Conservation (phyloP, 2,329 filamentous ascomycete species). For the Aspergillus fumigatiaffinis region DNA sequence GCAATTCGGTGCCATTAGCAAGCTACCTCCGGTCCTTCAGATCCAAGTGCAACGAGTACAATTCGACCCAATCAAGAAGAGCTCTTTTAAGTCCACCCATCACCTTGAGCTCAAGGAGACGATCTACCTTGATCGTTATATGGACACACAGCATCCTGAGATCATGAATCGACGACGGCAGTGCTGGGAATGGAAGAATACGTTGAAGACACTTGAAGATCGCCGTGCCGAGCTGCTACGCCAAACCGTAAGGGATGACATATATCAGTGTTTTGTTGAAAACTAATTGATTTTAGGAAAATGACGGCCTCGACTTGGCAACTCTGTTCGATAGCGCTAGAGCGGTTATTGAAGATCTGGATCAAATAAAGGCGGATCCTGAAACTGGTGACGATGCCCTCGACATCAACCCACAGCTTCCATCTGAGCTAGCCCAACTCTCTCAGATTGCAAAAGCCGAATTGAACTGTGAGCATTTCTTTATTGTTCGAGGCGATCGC, state of each 20-base stretch:
- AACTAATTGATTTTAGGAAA: constrained; percentile 11
- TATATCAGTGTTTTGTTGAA: not conserved
- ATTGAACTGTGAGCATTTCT: constrained; percentile 38
- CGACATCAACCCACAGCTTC: constrained; percentile 40
- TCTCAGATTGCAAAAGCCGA: constrained; percentile 45
- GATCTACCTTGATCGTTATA: constrained; percentile 84
- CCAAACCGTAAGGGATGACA: constrained; percentile 23
- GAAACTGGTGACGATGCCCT: constrained; percentile 37
- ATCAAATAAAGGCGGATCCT: constrained; percentile 31
- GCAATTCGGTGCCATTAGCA: constrained; percentile 68
- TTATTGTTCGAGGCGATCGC: not conserved
- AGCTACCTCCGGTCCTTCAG: constrained; percentile 80
- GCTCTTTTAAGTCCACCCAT: constrained; percentile 68
- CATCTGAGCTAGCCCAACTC: constrained; percentile 43
- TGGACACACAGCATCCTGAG: constrained; percentile 58
- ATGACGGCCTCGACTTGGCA: constrained; percentile 27
- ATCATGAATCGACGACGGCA: constrained; percentile 63
- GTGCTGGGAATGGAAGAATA: constrained; percentile 70
- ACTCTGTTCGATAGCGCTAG: constrained; percentile 33
- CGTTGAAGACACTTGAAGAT: constrained; percentile 55
- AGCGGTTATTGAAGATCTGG: constrained; percentile 43
- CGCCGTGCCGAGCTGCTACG: constrained; percentile 42
- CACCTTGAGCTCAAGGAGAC: constrained; percentile 74
- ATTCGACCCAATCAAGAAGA: constrained; percentile 59
- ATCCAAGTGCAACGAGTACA: constrained; percentile 83